Base-by-base conservation (phyloP, 2,329 filamentous ascomycete species). In the Diaporthe aspalathi region DNA sequence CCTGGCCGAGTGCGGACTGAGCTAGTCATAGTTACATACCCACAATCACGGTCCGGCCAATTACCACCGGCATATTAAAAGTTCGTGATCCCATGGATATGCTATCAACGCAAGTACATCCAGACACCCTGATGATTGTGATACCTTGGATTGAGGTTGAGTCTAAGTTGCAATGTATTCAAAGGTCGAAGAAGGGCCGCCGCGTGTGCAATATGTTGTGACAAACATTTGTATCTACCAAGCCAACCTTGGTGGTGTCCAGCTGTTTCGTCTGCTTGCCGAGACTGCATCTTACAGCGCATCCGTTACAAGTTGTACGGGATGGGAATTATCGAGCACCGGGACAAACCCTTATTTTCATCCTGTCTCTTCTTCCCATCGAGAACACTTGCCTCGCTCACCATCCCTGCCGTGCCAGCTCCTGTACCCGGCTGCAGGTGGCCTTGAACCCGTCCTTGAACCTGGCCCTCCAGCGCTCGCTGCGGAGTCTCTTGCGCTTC, bases 391-490 rank as follows among this genome's bases (percentile, higher is more conserved):
- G 5, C 1, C n/a, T 56, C 50, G 97, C 27, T 56, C 50, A 97
- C 93, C 94, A 96, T 3, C 94, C 94, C 82, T 96, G 93, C 78
- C 84, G 88, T 76, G 89, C 92, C 83, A 97, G 84, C 79, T 93
- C 88, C 78, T 88, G 84, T 7, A 94, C 93, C 75, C 93, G 85
- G 50, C 77, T 79, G 9, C 93, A 87, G 14, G 90, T 88, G 6
- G 87, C 86, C 79, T 84, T 86, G 81, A 96, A 95, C 5, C 90
- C 91, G 40, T 80, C 79, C 84, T 89, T 90, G 82, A 95, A 96
- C 72, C 89, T 87, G 74, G 75, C 83, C 79, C 89, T 86, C 91
- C 92, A 94, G 73, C 93, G 85, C 84, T 91, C 85, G 72, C 88
- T 90, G 80, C 84, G 85, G 75, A 94, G 81, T 77, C 93, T 88